These are phyloP conservation scores for Amanita pseudoporphyria DNA, from an alignment of 768 basidiomycete genomes.

Conservation along the genomic window DNA sequence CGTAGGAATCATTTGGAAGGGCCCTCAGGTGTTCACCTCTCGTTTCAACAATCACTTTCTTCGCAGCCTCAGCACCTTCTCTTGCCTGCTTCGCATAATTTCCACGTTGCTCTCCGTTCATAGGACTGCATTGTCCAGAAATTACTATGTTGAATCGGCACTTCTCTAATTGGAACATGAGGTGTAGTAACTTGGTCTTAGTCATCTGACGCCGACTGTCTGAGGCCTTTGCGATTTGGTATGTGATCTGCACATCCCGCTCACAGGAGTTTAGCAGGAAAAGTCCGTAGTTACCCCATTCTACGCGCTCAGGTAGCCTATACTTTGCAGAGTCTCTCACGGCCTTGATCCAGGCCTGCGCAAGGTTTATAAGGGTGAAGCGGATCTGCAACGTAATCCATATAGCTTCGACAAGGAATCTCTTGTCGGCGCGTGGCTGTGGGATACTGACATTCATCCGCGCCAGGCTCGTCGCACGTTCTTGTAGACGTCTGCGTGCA, in stretches of 20 bases:
- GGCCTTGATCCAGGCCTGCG: slow-evolving; percentile 28
- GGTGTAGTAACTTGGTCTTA: slow-evolving; percentile 28
- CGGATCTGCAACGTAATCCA: slow-evolving; percentile 46
- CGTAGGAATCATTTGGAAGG: slow-evolving; percentile 18
- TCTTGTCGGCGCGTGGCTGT: slow-evolving; percentile 46
- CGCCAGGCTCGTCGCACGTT: slow-evolving; percentile 43
- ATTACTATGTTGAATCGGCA: slow-evolving; percentile 42
- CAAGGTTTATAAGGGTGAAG: slow-evolving; percentile 36
- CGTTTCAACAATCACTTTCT: slow-evolving; percentile 9
- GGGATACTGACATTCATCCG: slow-evolving; percentile 44
- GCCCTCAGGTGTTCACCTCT: slow-evolving; percentile 10
- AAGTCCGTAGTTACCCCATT: slow-evolving; percentile 37
- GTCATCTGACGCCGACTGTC: slow-evolving; percentile 45
- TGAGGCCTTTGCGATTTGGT: slow-evolving; percentile 35
- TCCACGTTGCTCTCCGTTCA: slow-evolving; percentile 15
- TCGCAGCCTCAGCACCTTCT: slow-evolving; percentile 6
- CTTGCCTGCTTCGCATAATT: slow-evolving; percentile 15
- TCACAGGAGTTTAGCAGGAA: slow-evolving; percentile 41
- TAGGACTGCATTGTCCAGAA: slow-evolving; percentile 16
- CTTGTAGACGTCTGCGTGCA: slow-evolving; percentile 31
- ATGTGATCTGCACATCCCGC: slow-evolving; percentile 37
- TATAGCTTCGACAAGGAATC: slow-evolving; percentile 53
- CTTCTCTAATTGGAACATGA: slow-evolving; percentile 38
- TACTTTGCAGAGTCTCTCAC: slow-evolving; percentile 11
- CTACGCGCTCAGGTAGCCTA: slow-evolving; percentile 20